phyloP scores from a whole-genome alignment of 495 filamentous ascomycete genomes.

The Glutinoglossum americanum region DNA sequence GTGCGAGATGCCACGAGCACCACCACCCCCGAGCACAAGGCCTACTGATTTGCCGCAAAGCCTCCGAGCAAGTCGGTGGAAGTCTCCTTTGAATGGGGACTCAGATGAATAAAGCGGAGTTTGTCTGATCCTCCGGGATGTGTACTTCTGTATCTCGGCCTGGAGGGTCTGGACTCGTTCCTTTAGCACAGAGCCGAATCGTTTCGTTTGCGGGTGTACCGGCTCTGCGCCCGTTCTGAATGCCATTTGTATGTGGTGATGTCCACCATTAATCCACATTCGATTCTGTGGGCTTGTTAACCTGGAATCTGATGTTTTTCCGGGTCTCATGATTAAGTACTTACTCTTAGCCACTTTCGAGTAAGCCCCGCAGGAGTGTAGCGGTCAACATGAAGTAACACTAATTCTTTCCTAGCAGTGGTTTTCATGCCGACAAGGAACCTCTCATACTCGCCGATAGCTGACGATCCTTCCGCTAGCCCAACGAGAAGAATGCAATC shows the following conservation, averaged over 20 bases:
- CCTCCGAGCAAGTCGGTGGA: conserved; percentile 76
- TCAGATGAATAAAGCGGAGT: conserved; percentile 79
- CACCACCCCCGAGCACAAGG: conserved; percentile 81
- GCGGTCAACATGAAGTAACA: conserved; percentile 79
- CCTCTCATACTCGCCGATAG: conserved; percentile 85
- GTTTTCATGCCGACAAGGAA: conserved; percentile 95
- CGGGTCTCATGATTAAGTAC: neutral
- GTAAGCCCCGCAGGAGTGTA: conserved; percentile 72
- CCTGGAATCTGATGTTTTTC: neutral
- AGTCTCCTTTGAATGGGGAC: conserved; percentile 86
- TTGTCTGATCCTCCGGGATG: conserved; percentile 63
- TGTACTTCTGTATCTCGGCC: conserved; percentile 95
- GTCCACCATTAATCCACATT: conserved; percentile 95
- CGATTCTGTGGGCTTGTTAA: conserved; percentile 31
- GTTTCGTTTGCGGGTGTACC: conserved; percentile 51
- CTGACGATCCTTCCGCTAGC: conserved; percentile 70
- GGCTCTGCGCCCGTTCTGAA: conserved; percentile 61
- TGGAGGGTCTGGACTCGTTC: conserved; percentile 86
- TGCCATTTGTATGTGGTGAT: conserved; percentile 94
- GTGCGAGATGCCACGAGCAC: conserved; percentile 76
- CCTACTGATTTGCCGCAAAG: conserved; percentile 90
- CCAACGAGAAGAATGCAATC: conserved; percentile 89
- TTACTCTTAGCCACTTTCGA: conserved; percentile 53
- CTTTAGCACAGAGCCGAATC: conserved; percentile 69
- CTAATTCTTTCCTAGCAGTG: conserved; percentile 81